Conservation (phyloP, 1,284 basidiomycete genomes). For the Schizophyllum amplum region DNA sequence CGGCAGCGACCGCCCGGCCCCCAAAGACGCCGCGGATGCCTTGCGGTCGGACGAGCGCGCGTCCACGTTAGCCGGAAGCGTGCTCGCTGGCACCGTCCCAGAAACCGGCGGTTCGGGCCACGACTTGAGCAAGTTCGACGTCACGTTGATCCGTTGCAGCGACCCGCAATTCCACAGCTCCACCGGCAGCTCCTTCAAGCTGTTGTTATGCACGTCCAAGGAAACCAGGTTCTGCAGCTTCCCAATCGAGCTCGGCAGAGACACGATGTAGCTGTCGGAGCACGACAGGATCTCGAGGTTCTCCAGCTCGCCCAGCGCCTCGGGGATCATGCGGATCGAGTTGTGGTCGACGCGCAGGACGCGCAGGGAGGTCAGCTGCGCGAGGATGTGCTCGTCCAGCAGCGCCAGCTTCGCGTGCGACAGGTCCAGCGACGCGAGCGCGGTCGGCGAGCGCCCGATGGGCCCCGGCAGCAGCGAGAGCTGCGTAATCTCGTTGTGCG, state of each 20-base stretch:
- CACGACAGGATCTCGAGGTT: constrained; percentile 75
- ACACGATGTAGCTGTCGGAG: constrained; percentile 83
- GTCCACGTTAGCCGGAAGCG: constrained; percentile 3
- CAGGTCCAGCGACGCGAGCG: constrained; percentile 79
- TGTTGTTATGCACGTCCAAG: constrained; percentile 91
- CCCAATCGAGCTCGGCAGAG: constrained; percentile 76
- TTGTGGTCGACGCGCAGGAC: constrained; percentile 80
- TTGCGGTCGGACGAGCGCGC: constrained; percentile 6
- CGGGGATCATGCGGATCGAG: constrained; percentile 79
- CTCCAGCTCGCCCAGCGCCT: constrained; percentile 68
- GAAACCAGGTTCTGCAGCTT: constrained; percentile 67
- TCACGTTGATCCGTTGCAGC: constrained; percentile 75
- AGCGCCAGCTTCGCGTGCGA: constrained; percentile 88
- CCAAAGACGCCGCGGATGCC: constrained; percentile 14
- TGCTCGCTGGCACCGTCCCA: not conserved
- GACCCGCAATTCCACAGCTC: constrained; percentile 82
- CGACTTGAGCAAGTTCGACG: constrained; percentile 78
- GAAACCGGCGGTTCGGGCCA: constrained; percentile 58
- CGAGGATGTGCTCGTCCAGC: constrained; percentile 68
- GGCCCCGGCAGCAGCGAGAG: constrained; percentile 61
- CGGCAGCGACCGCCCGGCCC: constrained; percentile 29
- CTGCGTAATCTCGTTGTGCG: constrained; percentile 79
- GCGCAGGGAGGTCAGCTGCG: constrained; percentile 68
- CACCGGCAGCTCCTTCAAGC: constrained; percentile 69
- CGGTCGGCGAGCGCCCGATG: constrained; percentile 44